Evolutionary conservation across 108 stramenopile species (phyloP).

Genomic region (Chaetoceros tenuissimus): DNA sequence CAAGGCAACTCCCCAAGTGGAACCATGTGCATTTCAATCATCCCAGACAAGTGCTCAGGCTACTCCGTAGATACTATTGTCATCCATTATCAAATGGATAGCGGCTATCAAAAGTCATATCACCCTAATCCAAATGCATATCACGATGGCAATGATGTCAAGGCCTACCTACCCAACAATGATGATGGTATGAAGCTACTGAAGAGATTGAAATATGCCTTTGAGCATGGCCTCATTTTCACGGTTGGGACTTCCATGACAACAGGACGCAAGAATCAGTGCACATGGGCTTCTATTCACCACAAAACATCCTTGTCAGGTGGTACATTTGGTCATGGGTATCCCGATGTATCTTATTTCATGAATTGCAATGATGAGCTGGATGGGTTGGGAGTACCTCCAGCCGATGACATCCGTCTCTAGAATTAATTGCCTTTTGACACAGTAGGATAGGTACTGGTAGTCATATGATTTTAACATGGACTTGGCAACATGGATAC

Average conservation of each 20-base stretch:
- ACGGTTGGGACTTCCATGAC: slow-evolving; percentile 39
- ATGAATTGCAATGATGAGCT: slow-evolving; percentile 31
- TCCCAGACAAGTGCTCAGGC: no score
- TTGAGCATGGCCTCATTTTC: slow-evolving; percentile 37
- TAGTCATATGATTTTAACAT: no score
- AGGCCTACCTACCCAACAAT: slow-evolving; percentile 29
- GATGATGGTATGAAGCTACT: slow-evolving; percentile 19
- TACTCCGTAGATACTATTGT: not conserved
- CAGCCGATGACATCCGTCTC: no score
- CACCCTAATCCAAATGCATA: slow-evolving; percentile 26
- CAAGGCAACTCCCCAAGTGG: slow-evolving; percentile 32
- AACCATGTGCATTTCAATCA: slow-evolving; percentile 26
- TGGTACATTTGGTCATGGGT: slow-evolving; percentile 41
- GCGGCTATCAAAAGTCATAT: slow-evolving; percentile 27
- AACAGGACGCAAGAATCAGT: slow-evolving; percentile 15
- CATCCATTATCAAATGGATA: slow-evolving; percentile 26
- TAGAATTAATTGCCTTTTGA: no score
- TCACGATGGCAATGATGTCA: slow-evolving; percentile 7
- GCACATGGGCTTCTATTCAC: slow-evolving; percentile 43
- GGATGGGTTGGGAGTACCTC: slow-evolving; percentile 36
- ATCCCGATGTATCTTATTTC: slow-evolving; percentile 38
- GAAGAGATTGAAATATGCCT: slow-evolving; percentile 39
- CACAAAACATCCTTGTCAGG: slow-evolving; percentile 40
- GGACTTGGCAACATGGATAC: no score
- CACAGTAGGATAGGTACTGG: no score